Evolutionary conservation across 2,329 filamentous ascomycete genomes (phyloP).

Genomic region (Neopestalotiopsis rosae): DNA sequence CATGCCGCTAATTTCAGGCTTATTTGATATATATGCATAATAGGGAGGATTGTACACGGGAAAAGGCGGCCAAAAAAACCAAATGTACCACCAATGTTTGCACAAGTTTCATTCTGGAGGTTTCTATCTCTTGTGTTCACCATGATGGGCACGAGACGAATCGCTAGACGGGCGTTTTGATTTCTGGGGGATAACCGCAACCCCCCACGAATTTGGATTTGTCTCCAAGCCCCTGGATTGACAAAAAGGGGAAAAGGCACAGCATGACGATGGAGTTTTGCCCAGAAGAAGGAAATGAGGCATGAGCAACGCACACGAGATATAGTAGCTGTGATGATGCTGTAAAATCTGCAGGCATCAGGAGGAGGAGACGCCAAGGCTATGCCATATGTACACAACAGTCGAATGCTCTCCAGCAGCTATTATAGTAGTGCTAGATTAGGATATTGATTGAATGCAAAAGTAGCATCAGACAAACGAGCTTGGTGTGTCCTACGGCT

Average conservation of each 20-base stretch:
- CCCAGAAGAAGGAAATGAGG: neutral
- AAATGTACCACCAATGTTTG: conserved; percentile 13
- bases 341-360: neutral
- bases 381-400: no score
- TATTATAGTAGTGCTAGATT: no score
- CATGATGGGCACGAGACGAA: neutral
- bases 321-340: neutral
- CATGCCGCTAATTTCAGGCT: conserved; percentile 3
- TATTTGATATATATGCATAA: conserved; percentile 32
- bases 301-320: neutral
- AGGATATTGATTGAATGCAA: no score
- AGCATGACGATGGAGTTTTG: neutral
- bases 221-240: neutral
- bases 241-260: neutral
- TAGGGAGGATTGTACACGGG: neutral
- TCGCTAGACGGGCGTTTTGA: conserved; percentile 5
- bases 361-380: no score
- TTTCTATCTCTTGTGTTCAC: neutral
- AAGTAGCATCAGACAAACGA: no score
- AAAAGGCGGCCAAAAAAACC: neutral
- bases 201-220: neutral
- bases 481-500: no score
- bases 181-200: neutral
- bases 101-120: conserved; percentile 4
- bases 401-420: no score